Evolutionary conservation across 164 flowering plant genomes (phyloP), one percentile per base, ranked within the genome.

Genomic region (Protea cynaroides): DNA sequence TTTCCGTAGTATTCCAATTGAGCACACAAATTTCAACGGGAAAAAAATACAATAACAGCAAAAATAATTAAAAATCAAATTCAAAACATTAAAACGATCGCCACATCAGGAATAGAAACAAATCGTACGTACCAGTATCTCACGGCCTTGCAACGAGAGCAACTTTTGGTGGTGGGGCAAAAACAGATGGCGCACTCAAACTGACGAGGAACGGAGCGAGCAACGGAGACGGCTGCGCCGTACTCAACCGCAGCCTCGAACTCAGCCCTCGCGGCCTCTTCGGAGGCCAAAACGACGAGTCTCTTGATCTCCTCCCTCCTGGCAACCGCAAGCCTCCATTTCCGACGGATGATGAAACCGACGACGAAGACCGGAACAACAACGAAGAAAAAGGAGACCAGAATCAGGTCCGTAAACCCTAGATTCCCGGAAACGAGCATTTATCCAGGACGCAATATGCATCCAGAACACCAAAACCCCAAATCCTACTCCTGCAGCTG

Each of bases 201-300:
- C 51, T 54, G 61, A n/a, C 2, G 40, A 19, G 57, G 57, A 12
- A 56, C 38, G 1, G 74, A 25, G n/a, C 2, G 0, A 29, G 34
- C 34, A 29, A 29, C 34, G 34, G 34, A 29, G 5, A 29, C 34
- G 2, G 53, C 57, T 4, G 59, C 23, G 11, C 65, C 51, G 63
- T 76, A 79, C 46, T 69, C 80, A n/a, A 36, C 36, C 0, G 79
- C 56, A 3, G 87, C 85, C 72, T 87, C 86, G n/a, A 78, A 69
- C 83, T 86, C 95, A 0, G 82, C 92, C 66, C 86, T 75, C 21
- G 80, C 84, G 5, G 84, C 77, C 67, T 92, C 96, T 71, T 83
- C 86, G 0, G 90, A 50, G 0, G 89, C 97, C 67, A 83, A 62
- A 44, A 72, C 61, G 73, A 84, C 54, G 12, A 84, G 85, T 65